Percentiles rank a stretch among this genome's conserved stretches.
phyloP scores from a whole-genome alignment of 164 flowering plant species.

The Liquidambar formosana region DNA sequence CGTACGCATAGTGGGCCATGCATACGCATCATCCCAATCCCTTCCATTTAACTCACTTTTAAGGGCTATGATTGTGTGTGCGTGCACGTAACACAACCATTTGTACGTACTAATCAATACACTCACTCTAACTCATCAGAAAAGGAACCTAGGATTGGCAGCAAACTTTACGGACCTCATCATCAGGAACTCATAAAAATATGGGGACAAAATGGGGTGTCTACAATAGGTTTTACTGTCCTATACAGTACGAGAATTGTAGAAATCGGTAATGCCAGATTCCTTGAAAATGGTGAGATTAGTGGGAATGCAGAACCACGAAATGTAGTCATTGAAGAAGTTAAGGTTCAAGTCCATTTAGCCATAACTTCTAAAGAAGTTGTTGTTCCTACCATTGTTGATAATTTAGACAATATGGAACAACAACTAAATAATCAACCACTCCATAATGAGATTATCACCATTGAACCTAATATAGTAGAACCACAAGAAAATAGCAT shows the following conservation, averaged over 20 bases:
- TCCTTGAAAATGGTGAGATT: not conserved
- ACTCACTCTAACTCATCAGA: too few relatives aligned
- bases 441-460: not conserved
- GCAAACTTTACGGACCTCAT: too few relatives aligned
- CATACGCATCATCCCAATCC: too few relatives aligned
- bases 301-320: not conserved
- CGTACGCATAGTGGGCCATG: too few relatives aligned
- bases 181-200: too few relatives aligned
- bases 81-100: too few relatives aligned
- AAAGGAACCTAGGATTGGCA: too few relatives aligned
- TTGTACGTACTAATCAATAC: too few relatives aligned
- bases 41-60: too few relatives aligned
- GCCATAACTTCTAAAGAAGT: not conserved
- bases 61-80: too few relatives aligned
- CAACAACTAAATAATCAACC: not conserved
- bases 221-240: too few relatives aligned
- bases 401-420: not conserved
- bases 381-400: not conserved
- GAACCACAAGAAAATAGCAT: not conserved
- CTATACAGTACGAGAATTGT: not conserved
- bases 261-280: not conserved
- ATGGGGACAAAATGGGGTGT: too few relatives aligned
- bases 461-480: not conserved
- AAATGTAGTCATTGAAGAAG: not conserved
- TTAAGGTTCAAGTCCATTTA: not conserved